Evolutionary conservation across 1,284 basidiomycete genomes (phyloP).

Genomic region (Clitocybe nebularis): DNA sequence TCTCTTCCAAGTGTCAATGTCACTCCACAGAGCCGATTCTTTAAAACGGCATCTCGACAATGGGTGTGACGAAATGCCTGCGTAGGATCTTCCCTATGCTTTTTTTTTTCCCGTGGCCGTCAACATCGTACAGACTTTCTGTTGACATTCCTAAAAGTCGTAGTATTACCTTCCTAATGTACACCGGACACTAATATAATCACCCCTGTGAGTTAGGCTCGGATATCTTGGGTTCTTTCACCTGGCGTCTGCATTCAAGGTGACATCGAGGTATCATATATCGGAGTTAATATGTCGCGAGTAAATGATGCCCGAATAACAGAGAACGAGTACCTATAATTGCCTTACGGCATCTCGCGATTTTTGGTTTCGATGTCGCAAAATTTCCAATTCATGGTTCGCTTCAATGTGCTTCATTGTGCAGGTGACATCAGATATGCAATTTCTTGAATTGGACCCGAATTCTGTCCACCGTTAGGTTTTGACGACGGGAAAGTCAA

Average conservation of each 20-base stretch:
- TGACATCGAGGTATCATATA: conserved; percentile 11
- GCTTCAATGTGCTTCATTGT: background rate
- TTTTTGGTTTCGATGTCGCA: background rate
- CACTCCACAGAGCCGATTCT: conserved; percentile 36
- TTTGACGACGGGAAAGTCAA: no score
- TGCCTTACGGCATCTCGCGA: conserved; percentile 2
- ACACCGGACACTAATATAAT: conserved; percentile 8
- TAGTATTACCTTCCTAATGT: conserved; percentile 13
- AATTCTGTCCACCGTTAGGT: no score
- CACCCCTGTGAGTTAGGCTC: conserved; percentile 4
- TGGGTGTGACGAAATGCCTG: conserved; percentile 58
- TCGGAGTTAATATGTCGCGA: conserved; percentile 14
- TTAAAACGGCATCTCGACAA: conserved; percentile 57
- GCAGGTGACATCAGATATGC: background rate
- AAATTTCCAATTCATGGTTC: conserved; percentile 1
- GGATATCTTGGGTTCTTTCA: no score
- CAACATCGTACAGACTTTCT: background rate
- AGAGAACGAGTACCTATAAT: conserved; percentile 1
- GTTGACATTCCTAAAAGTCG: conserved; percentile 11
- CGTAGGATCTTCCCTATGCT: conserved; percentile 8
- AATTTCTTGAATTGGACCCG: background rate
- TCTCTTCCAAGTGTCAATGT: conserved; percentile 11
- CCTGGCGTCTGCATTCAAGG: conserved; percentile 10
- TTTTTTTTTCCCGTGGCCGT: background rate
- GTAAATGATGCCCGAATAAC: conserved; percentile 19